A percentile compares a stretch with the other conserved stretches of the same genome.
Conservation (phyloP, 2,329 filamentous ascomycete genomes). For the Calonectria leucothoes region DNA sequence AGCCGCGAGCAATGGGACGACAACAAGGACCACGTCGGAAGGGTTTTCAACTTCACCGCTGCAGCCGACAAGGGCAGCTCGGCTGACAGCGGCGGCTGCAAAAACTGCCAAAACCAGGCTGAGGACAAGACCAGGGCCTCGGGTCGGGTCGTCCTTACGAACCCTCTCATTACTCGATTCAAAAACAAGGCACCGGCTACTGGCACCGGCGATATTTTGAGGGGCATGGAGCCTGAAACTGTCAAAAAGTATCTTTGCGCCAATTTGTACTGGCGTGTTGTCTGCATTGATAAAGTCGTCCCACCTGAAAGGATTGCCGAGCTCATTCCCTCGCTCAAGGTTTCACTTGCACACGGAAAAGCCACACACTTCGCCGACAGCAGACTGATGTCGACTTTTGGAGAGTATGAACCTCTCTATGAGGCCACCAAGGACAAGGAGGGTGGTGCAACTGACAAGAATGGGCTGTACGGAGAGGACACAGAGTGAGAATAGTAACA, state of each 20-base stretch:
- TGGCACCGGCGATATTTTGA: not conserved
- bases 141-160: not conserved
- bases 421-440: not conserved
- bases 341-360: not conserved
- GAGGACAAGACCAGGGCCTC: not conserved
- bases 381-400: not conserved
- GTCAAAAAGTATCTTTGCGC: not conserved
- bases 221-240: not conserved
- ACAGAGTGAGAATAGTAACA: no score
- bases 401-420: not conserved
- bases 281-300: not conserved
- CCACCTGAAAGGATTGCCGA: not conserved
- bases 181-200: not conserved
- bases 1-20: no score
- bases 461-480: not conserved
- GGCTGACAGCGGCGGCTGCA: not conserved
- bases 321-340: not conserved
- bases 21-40: not conserved
- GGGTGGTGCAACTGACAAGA: not conserved
- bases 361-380: not conserved
- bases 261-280: slow-evolving; percentile 12
- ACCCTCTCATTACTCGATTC: slow-evolving; percentile 11
- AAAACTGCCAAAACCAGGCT: not conserved
- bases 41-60: not conserved
- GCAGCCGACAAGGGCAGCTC: not conserved